Conservation (phyloP, 306 rosid species). For the Cercis canadensis region DNA sequence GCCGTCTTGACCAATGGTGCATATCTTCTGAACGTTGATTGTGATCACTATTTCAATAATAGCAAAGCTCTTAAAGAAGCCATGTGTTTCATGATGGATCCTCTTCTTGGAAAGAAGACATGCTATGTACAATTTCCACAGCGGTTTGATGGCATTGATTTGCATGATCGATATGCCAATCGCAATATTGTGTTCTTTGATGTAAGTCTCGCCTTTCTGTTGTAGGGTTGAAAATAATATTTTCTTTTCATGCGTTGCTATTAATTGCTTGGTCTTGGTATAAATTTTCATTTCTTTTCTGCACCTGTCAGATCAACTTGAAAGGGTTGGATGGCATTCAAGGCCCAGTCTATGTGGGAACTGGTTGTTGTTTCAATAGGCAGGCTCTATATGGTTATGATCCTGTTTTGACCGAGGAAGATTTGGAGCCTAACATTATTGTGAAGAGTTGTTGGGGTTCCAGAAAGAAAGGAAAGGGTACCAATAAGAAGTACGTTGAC, state of each 20-base stretch:
- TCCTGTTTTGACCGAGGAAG: slow-evolving; percentile 91
- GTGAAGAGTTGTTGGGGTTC: slow-evolving; percentile 98
- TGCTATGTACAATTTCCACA: slow-evolving; percentile 99
- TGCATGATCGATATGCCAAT: slow-evolving; percentile 99
- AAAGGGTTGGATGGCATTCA: slow-evolving; percentile 97
- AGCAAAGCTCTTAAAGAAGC: slow-evolving; percentile 99
- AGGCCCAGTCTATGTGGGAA: slow-evolving; percentile 99
- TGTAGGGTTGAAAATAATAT: not conserved
- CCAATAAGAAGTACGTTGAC: slow-evolving; percentile 81
- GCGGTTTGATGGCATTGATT: slow-evolving; percentile 97
- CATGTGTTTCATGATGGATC: slow-evolving; percentile 99
- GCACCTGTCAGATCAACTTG: slow-evolving; percentile 80
- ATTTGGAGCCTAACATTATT: slow-evolving; percentile 88
- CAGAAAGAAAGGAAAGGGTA: slow-evolving; percentile 74
- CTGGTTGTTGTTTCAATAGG: slow-evolving; percentile 99
- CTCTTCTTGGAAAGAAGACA: slow-evolving; percentile 87
- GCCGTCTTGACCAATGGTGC: slow-evolving; percentile 99
- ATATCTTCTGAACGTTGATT: slow-evolving; percentile 90
- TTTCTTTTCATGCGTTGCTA: slow-evolving; percentile 23
- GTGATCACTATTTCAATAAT: slow-evolving; percentile 99
- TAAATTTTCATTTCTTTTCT: slow-evolving; percentile 4
- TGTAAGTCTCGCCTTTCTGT: slow-evolving; percentile 55
- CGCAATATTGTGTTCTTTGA: slow-evolving; percentile 98
- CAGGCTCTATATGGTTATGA: slow-evolving; percentile 98
- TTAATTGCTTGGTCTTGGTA: slow-evolving; percentile 14